Evolutionary conservation across 306 rosid species (phyloP).

Genomic region (Medicago ruthenica): DNA sequence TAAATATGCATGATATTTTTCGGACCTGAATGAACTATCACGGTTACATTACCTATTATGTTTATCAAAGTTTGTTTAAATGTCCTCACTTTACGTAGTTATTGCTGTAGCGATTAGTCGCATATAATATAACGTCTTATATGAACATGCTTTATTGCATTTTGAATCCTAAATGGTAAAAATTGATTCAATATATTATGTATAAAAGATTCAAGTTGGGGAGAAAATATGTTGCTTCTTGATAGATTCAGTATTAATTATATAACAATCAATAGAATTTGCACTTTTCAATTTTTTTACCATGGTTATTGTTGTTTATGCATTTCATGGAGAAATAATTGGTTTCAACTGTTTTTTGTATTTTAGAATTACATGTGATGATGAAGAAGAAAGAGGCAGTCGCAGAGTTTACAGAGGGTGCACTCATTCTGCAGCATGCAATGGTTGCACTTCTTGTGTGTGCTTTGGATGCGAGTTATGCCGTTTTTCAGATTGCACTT

Average conservation of each 20-base stretch:
- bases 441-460: slow-evolving; percentile 94
- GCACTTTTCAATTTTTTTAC: background rate
- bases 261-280: background rate
- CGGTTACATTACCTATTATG: background rate
- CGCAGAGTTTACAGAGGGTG: slow-evolving; percentile 91
- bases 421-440: slow-evolving; percentile 79
- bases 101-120: background rate
- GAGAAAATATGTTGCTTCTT: background rate
- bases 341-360: background rate
- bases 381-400: slow-evolving; percentile 91
- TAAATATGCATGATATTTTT: background rate
- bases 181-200: background rate
- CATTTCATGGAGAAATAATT: slow-evolving; percentile 19
- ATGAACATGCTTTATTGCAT: background rate
- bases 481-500: slow-evolving; percentile 91
- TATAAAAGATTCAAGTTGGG: background rate
- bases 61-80: background rate
- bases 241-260: background rate
- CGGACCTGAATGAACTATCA: background rate
- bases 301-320: background rate
- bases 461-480: slow-evolving; percentile 90
- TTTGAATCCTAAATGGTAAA: background rate
- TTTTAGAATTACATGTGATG: slow-evolving; percentile 76
- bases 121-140: background rate
- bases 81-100: background rate